A percentile compares a stretch with the other conserved stretches of the same genome.
Evolutionary conservation across 2,329 filamentous ascomycete species (phyloP).

Genomic region (Paraconiothyrium sp.): DNA sequence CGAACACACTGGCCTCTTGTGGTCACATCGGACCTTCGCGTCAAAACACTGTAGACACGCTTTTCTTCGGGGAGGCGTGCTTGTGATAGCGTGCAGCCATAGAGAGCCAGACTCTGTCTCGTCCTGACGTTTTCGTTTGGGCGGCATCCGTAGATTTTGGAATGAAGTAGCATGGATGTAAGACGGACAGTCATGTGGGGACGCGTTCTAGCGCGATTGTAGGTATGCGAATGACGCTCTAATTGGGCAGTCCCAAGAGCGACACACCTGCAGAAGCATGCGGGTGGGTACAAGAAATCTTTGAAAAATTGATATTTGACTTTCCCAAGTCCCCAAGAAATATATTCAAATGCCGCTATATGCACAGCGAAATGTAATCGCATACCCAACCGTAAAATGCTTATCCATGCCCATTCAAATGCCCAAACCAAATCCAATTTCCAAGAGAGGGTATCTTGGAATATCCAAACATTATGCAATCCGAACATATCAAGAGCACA

Average conservation of each 20-base stretch:
- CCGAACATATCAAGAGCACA: not conserved
- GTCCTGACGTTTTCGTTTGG: slow-evolving; percentile 1
- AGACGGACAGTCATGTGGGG: not conserved
- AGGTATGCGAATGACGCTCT: not conserved
- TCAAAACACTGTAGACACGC: slow-evolving; percentile 4
- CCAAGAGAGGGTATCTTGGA: not conserved
- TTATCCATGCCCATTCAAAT: not conserved
- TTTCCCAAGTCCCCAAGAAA: not conserved
- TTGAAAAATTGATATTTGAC: not conserved
- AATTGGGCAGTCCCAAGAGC: not conserved
- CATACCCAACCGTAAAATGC: not conserved
- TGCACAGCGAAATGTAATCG: not conserved
- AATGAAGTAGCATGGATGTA: not conserved
- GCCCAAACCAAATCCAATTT: not conserved
- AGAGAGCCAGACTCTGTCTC: not conserved
- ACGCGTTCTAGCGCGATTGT: not conserved
- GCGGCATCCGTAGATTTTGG: not conserved
- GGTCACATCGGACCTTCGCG: slow-evolving; percentile 6
- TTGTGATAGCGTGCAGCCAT: not conserved
- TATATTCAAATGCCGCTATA: not conserved
- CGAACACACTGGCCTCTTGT: not conserved
- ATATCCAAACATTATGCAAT: slow-evolving; percentile 6
- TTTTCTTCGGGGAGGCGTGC: not conserved
- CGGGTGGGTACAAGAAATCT: not conserved
- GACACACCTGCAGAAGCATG: not conserved